phyloP scores from a whole-genome alignment of 202 grass and related monocot species.

The Panicum hallii region DNA sequence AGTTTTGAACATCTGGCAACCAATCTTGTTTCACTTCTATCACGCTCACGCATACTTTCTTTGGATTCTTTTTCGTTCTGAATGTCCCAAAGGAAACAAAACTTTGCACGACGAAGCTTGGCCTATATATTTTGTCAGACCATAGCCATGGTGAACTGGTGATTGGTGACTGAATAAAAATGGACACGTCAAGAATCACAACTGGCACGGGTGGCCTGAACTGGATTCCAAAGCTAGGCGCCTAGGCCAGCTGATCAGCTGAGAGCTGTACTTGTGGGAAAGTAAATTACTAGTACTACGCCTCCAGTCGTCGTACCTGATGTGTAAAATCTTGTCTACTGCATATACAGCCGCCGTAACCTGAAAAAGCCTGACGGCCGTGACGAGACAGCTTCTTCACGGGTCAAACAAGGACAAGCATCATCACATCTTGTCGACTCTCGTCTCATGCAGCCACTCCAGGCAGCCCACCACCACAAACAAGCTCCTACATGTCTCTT shows the following conservation, averaged over 20 bases:
- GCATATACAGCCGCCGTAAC: not conserved
- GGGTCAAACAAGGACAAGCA: constrained; percentile 51
- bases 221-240: not conserved
- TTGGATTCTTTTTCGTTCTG: not conserved
- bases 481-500: not conserved
- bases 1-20: not conserved
- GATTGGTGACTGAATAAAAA: not conserved
- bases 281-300: too few relatives aligned
- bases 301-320: not conserved
- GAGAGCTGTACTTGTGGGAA: too few relatives aligned
- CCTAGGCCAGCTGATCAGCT: too few relatives aligned
- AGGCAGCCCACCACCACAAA: not conserved
- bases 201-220: not conserved
- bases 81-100: not conserved
- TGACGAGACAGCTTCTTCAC: constrained; percentile 48
- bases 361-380: not conserved
- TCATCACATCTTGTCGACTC: not conserved
- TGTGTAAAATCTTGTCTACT: constrained; percentile 6
- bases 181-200: not conserved
- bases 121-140: not conserved
- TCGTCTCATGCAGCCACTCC: not conserved
- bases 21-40: not conserved
- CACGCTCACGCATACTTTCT: too few relatives aligned
- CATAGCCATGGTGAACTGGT: not conserved
- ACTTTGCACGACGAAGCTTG: not conserved